Percentiles rank a stretch among this genome's conserved stretches.
phyloP scores from a whole-genome alignment of 768 basidiomycete genomes.

The Lyophyllum semitale region DNA sequence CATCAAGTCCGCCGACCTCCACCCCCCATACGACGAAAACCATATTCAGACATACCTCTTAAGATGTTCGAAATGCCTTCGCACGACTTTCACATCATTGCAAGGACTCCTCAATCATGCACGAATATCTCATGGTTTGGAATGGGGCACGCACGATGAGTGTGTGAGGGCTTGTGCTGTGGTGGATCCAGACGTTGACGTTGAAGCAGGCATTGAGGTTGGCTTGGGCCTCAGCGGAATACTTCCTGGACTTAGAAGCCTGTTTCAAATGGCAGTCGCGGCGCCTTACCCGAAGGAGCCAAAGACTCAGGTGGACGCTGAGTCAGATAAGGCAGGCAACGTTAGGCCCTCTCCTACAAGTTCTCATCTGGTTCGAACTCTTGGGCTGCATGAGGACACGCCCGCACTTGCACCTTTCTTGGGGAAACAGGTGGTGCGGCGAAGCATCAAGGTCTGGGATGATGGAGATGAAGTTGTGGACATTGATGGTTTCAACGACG shows the following conservation, averaged over 20 bases:
- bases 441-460: constrained; percentile 44
- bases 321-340: neutral
- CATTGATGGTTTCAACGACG: constrained; percentile 26
- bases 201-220: constrained; percentile 44
- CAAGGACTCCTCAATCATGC: constrained; percentile 60
- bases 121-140: constrained; percentile 47
- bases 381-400: constrained; percentile 52
- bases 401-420: constrained; percentile 52
- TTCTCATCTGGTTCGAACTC: constrained; percentile 37
- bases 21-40: constrained; percentile 20
- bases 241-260: constrained; percentile 46
- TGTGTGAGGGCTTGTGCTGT: constrained; percentile 54
- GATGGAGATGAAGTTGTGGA: constrained; percentile 37
- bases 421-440: constrained; percentile 42
- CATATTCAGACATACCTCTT: constrained; percentile 36
- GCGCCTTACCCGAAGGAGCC: constrained; percentile 9
- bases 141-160: constrained; percentile 59
- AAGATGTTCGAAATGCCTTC: constrained; percentile 46
- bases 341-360: constrained; percentile 8
- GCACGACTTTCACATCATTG: constrained; percentile 47
- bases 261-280: constrained; percentile 53
- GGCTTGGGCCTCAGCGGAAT: constrained; percentile 41
- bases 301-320: neutral
- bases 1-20: constrained; percentile 32
- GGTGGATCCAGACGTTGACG: constrained; percentile 38